Evolutionary conservation across 257 asterid species (phyloP).

Genomic region (Salvia miltiorrhiza): DNA sequence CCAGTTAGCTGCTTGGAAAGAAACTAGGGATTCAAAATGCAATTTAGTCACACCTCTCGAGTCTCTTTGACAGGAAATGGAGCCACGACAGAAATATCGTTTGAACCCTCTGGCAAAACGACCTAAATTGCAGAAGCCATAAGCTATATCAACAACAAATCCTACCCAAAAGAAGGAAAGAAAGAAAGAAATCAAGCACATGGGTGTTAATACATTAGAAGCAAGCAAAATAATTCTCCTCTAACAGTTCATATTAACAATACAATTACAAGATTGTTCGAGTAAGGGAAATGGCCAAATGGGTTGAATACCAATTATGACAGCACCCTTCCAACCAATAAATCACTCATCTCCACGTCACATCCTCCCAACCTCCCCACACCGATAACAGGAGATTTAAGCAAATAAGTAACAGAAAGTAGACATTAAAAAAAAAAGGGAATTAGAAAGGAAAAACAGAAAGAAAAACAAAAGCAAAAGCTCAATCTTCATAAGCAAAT

Average conservation of each 20-base stretch:
- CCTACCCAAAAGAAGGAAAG: background rate
- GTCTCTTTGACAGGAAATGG: constrained; percentile 75
- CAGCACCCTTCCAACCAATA: background rate
- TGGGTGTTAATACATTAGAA: background rate
- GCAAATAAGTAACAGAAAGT: background rate
- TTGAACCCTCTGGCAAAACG: constrained; percentile 96
- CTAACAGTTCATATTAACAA: background rate
- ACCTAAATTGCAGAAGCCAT: constrained; percentile 49
- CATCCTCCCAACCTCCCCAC: background rate
- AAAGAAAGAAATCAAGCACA: background rate
- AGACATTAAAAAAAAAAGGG: background rate
- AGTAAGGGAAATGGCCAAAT: background rate
- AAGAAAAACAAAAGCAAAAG: background rate
- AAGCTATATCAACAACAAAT: constrained; percentile 13
- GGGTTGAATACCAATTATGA: constrained; percentile 7
- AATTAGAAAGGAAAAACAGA: no score
- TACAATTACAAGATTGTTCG: background rate
- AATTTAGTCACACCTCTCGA: constrained; percentile 57
- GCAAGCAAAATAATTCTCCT: background rate
- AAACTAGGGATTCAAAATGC: background rate
- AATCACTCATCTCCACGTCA: background rate
- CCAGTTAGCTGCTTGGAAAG: constrained; percentile 9
- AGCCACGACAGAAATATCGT: constrained; percentile 47
- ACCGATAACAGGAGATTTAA: background rate
- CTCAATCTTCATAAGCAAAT: background rate